A percentile compares a stretch with the other conserved stretches of the same genome.
Evolutionary conservation across 148 eudicot genomes (phyloP).

Genomic region (Arbutus unedo): DNA sequence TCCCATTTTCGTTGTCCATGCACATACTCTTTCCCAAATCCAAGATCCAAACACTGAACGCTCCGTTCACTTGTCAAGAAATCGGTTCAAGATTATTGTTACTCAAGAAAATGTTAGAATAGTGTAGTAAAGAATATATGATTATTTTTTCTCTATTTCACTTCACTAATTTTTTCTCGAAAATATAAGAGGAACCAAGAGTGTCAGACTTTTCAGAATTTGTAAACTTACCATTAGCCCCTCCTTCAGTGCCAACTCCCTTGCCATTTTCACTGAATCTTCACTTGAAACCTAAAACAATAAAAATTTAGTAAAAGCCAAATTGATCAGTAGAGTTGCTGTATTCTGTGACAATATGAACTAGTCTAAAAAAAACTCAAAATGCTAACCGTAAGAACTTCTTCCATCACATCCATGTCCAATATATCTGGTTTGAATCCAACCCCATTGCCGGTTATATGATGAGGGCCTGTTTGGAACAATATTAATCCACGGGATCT

Average conservation of each 20-base stretch:
- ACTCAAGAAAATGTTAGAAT: too few relatives aligned
- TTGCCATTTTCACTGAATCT: constrained; percentile 89
- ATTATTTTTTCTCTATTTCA: too few relatives aligned
- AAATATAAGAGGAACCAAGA: background rate
- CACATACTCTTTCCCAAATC: background rate
- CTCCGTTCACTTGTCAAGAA: too few relatives aligned
- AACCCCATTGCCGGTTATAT: constrained; percentile 90
- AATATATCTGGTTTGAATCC: constrained; percentile 94
- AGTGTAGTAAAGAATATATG: too few relatives aligned
- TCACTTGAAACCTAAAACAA: constrained; percentile 78
- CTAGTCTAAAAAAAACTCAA: background rate
- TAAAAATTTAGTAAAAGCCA: background rate
- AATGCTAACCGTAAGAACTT: constrained; percentile 74
- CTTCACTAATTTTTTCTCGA: too few relatives aligned
- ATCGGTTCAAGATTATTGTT: too few relatives aligned
- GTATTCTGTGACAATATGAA: background rate
- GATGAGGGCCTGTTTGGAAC: constrained; percentile 71
- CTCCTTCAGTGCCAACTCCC: constrained; percentile 80
- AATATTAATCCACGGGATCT: background rate
- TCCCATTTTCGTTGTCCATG: background rate
- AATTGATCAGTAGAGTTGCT: constrained; percentile 6
- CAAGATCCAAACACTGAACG: background rate
- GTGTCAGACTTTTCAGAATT: background rate
- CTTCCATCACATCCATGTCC: constrained; percentile 96
- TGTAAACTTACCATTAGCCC: constrained; percentile 68